These are phyloP conservation scores for Apiospora arundinis DNA, from an alignment of 2,329 filamentous ascomycete species.

Conservation along the genomic window DNA sequence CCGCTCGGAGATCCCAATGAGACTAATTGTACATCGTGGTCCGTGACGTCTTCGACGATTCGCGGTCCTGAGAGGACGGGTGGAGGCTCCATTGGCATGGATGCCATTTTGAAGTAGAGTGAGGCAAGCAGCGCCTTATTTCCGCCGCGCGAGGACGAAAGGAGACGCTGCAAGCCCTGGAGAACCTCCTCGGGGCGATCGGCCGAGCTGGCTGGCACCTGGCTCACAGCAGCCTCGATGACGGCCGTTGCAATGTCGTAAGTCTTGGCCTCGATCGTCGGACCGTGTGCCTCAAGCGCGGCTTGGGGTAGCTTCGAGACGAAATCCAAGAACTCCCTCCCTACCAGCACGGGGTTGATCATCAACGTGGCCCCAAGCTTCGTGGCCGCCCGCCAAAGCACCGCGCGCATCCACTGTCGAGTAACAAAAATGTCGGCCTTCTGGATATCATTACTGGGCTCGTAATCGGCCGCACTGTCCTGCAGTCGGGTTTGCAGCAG, in stretches of 20 bases:
- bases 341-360: constrained; percentile 50
- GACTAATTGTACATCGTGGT: constrained; percentile 6
- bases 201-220: constrained; percentile 29
- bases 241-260: constrained; percentile 54
- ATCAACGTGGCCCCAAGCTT: constrained; percentile 37
- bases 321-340: constrained; percentile 51
- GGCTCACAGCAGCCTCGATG: constrained; percentile 45
- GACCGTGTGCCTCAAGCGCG: constrained; percentile 56
- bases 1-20: constrained; percentile 7
- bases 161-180: constrained; percentile 44
- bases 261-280: constrained; percentile 55
- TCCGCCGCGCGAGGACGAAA: constrained; percentile 50
- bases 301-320: constrained; percentile 51
- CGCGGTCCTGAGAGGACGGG: background rate
- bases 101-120: constrained; percentile 27
- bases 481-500: constrained; percentile 50
- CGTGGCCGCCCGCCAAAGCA: constrained; percentile 52
- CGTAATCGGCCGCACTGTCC: constrained; percentile 46
- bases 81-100: constrained; percentile 12
- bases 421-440: constrained; percentile 57
- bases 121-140: constrained; percentile 46
- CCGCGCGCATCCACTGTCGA: constrained; percentile 57
- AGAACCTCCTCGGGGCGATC: constrained; percentile 45
- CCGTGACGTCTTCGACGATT: constrained; percentile 22
- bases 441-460: constrained; percentile 54